Conservation (phyloP, 257 asterid species). For the Nicotiana tomentosiformis region DNA sequence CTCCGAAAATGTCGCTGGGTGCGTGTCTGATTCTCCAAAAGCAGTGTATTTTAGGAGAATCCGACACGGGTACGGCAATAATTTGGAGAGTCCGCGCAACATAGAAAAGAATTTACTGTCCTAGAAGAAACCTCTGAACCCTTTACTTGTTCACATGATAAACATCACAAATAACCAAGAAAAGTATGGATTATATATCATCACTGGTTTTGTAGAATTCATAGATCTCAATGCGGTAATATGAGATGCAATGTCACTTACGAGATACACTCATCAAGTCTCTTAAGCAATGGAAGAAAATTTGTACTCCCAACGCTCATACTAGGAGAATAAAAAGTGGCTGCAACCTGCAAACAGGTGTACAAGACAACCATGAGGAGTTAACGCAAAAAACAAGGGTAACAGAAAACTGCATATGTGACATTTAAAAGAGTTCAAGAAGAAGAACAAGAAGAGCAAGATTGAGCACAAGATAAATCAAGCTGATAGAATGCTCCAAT, state of each 20-base stretch:
- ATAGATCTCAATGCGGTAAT: not conserved
- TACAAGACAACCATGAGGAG: slow-evolving; percentile 20
- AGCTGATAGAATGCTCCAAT: not conserved
- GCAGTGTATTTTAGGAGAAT: no score
- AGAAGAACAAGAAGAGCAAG: not conserved
- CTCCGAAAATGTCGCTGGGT: no score
- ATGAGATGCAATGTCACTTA: slow-evolving; percentile 40
- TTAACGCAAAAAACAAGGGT: not conserved
- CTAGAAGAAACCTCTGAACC: not conserved
- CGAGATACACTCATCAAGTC: slow-evolving; percentile 94
- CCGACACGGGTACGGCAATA: no score
- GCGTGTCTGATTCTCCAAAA: no score
- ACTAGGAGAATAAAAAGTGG: slow-evolving; percentile 85
- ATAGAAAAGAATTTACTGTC: not conserved
- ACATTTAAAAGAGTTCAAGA: not conserved
- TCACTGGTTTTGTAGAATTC: not conserved
- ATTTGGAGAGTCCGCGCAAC: no score
- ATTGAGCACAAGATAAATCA: not conserved
- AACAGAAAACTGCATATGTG: not conserved
- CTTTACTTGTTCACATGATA: not conserved
- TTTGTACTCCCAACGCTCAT: slow-evolving; percentile 71
- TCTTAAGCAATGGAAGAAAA: slow-evolving; percentile 89
- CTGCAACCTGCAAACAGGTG: slow-evolving; percentile 75
- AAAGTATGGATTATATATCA: not conserved
- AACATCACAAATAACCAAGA: not conserved